These are phyloP conservation scores for Fagus crenata DNA, from an alignment of 306 rosid species.

Conservation along the genomic window DNA sequence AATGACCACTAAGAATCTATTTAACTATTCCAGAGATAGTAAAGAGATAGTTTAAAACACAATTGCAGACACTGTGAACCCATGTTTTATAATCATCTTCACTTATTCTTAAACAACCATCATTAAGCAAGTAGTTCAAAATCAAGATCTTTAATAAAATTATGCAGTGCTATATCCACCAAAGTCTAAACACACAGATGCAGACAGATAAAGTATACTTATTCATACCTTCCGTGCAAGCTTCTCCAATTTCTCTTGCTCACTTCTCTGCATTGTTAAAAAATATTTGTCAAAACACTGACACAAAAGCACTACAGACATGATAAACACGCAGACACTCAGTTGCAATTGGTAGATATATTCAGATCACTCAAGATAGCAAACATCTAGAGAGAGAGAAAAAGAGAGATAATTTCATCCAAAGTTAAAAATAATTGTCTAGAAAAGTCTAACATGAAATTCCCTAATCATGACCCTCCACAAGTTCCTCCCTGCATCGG, in stretches of 20 bases:
- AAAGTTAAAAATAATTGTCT: not conserved
- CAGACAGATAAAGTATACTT: conserved; percentile 6
- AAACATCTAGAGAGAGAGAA: not conserved
- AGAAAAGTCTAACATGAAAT: not conserved
- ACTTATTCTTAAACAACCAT: not conserved
- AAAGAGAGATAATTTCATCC: not conserved
- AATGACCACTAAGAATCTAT: not conserved
- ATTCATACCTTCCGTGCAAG: conserved; percentile 77
- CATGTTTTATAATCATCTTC: not conserved
- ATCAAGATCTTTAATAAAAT: not conserved
- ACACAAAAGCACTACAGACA: conserved; percentile 7
- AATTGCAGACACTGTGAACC: not conserved
- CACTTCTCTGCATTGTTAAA: conserved; percentile 61
- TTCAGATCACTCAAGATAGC: not conserved
- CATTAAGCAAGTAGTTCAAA: not conserved
- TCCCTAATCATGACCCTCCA: too few species aligned
- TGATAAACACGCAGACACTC: conserved; percentile 20
- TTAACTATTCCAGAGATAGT: not conserved
- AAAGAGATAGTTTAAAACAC: not conserved
- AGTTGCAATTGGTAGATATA: not conserved
- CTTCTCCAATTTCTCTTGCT: conserved; percentile 85
- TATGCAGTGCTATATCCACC: not conserved
- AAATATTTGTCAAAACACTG: not conserved
- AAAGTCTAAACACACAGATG: conserved; percentile 7
- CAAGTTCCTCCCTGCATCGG: too few species aligned